Base-by-base conservation (phyloP, 768 basidiomycete species). In the Termitomyces sp. region DNA sequence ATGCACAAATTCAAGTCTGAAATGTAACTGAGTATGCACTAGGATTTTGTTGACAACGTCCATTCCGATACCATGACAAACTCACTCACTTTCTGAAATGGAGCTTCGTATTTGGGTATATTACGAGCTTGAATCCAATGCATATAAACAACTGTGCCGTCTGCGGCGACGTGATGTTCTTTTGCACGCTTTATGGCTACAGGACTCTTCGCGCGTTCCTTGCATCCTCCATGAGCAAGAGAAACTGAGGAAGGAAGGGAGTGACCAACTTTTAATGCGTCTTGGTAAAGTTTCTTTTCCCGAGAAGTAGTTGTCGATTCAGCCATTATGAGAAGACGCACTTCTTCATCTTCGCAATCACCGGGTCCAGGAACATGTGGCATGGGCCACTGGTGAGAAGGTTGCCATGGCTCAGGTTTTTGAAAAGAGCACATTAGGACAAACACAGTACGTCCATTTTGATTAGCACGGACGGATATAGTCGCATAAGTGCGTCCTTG, bases 391-490 rank as follows among this genome's bases (percentile, higher is more conserved):
- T 90, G 87, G 66, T 86, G 79, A 9, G 76, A 70, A 1, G 86
- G 89, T 68, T 92, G 91, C 82, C 84, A 85, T 10, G 85, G 84
- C 68, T 94, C 92, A 3, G 89, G 88, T 56, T 77, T 80, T 63
- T 94, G 91, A 79, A 92, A 94, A 5, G 92, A 94, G 71, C 90
- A 93, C 62, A 91, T 69, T 74, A 93, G 78, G 46, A 88, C 80
- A 70, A 83, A 82, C 55, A 82, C 75, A 45, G 75, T 73, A 20
- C 69, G 69, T 45, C 82, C 82, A 61, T 79, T 79, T 64, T 85
- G 83, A 46, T 85, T 74, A 25, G 86, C 86, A 67, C 82, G 85
- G 63, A 88, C 82, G 20, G 76, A 80, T 55, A 85, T 83, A 4
- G 91, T 91, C 51, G 81, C 77, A 70, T 92, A 94, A 12, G 88